Evolutionary conservation across 2,329 filamentous ascomycete genomes (phyloP), one percentile per base, ranked within the genome.

Genomic region (Kalmusia sp.): DNA sequence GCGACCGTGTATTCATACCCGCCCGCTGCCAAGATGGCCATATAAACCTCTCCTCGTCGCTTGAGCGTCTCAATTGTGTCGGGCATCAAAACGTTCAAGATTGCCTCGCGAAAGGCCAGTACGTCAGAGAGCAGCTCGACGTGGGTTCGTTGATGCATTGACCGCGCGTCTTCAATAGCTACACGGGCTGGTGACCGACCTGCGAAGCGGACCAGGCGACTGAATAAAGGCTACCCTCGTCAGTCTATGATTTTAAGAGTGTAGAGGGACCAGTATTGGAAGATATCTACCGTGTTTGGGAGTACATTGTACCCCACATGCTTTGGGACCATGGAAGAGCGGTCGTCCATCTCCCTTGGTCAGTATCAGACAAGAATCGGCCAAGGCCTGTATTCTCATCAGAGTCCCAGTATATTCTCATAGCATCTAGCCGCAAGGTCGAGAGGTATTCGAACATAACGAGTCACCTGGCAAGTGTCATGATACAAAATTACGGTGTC

Each of bases 1-100:
- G 75, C 79, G n/a, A 81, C 77, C 3, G 76, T 71, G 58, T 77
- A 82, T 50, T 80, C 78, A 58, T 81, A 81, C 4, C 79, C 75
- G 6, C 77, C 77, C 2, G 76, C 69, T 9, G 77, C 79, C 27
- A 82, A 65, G 4, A 81, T 68, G 22, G 75, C 76, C 40, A 81
- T 74, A 57, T 76, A 80, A 12, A 78, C 73, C 46, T 76, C 76
- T 39, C 74, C 65, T 50, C 71, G 62, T 9, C 59, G 62, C 4
- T 69, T 57, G 24, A 77, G 59, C 15, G 68, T 64, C 30, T 61
- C 54, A 34, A 62, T 61, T 5, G 64, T 72, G 17, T 49, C 52
- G 6, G 62, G 38, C 41, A 66, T 60, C 4, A 79, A 58, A 4
- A 55, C 61, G 24, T 67, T 61, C 47, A 65, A 57, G 12, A 81